Evolutionary conservation across 2,329 filamentous ascomycete genomes (phyloP).

Genomic region (Seiridium unicorne): DNA sequence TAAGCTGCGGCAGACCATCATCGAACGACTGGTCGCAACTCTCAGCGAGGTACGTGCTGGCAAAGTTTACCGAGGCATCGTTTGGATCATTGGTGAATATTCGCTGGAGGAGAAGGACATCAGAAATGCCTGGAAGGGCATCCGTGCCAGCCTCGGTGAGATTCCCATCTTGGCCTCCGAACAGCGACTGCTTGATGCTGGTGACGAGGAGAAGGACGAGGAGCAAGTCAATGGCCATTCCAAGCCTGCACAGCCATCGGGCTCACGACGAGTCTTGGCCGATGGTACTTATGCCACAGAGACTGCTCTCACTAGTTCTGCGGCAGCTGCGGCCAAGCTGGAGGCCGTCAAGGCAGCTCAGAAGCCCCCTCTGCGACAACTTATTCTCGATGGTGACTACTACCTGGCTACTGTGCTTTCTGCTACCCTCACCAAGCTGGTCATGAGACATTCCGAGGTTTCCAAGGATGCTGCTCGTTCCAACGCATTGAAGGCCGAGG

Average conservation of each 20-base stretch:
- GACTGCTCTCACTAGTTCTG: slow-evolving; percentile 90
- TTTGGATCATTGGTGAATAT: slow-evolving; percentile 98
- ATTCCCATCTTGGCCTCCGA: slow-evolving; percentile 96
- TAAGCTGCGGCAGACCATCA: slow-evolving; percentile 80
- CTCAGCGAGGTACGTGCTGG: slow-evolving; percentile 91
- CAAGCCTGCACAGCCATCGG: slow-evolving; percentile 73
- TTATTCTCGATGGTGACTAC: slow-evolving; percentile 96
- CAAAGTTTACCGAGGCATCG: slow-evolving; percentile 92
- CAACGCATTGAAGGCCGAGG: slow-evolving; percentile 91
- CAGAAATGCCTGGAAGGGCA: slow-evolving; percentile 93
- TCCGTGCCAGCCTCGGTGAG: slow-evolving; percentile 89
- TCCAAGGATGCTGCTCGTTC: slow-evolving; percentile 83
- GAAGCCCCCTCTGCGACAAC: slow-evolving; percentile 90
- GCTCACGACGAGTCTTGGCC: slow-evolving; percentile 87
- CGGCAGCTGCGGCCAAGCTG: slow-evolving; percentile 82
- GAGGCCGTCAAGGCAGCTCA: slow-evolving; percentile 96
- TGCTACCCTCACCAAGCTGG: slow-evolving; percentile 92
- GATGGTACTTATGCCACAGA: slow-evolving; percentile 98
- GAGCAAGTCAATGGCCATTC: slow-evolving; percentile 76
- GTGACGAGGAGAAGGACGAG: slow-evolving; percentile 66
- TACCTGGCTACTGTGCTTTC: slow-evolving; percentile 95
- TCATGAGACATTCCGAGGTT: slow-evolving; percentile 95
- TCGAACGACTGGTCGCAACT: slow-evolving; percentile 84
- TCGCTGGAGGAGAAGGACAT: slow-evolving; percentile 93
- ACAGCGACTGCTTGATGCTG: slow-evolving; percentile 85